A percentile compares a stretch with the other conserved stretches of the same genome.
phyloP scores from a whole-genome alignment of 1,284 basidiomycete species.

The Papiliotrema terrestris region DNA sequence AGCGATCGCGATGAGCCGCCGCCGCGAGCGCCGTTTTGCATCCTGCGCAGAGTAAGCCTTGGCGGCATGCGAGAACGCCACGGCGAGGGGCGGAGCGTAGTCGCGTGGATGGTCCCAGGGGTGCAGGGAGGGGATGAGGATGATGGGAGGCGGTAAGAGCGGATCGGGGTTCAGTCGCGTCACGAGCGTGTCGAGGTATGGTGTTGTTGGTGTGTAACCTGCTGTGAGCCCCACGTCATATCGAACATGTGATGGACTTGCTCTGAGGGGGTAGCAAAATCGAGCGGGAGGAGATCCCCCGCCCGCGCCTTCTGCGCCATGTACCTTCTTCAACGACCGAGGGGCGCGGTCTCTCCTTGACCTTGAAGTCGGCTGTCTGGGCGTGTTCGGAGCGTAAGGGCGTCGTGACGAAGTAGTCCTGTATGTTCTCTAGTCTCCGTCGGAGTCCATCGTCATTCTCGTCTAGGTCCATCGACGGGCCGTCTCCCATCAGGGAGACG shows the following conservation, averaged over 20 bases:
- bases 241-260: not conserved
- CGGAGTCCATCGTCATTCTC: not conserved
- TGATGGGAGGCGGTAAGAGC: conserved; percentile 15
- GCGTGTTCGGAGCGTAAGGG: conserved; percentile 10
- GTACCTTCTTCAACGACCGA: not conserved
- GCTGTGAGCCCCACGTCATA: not conserved
- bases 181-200: conserved; percentile 27
- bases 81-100: conserved; percentile 32
- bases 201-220: conserved; percentile 6
- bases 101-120: conserved; percentile 31
- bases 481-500: not conserved
- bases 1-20: conserved; percentile 36
- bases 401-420: conserved; percentile 18
- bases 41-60: conserved; percentile 21
- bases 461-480: not conserved
- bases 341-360: not conserved
- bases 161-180: conserved; percentile 10
- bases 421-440: conserved; percentile 15
- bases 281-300: not conserved
- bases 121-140: conserved; percentile 35
- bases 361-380: conserved; percentile 6
- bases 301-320: not conserved
- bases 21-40: conserved; percentile 13
- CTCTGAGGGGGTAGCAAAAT: not conserved
- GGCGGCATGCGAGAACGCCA: conserved; percentile 34